phyloP scores from a whole-genome alignment of 805 yeast genomes.

The Lachancea sp. region DNA sequence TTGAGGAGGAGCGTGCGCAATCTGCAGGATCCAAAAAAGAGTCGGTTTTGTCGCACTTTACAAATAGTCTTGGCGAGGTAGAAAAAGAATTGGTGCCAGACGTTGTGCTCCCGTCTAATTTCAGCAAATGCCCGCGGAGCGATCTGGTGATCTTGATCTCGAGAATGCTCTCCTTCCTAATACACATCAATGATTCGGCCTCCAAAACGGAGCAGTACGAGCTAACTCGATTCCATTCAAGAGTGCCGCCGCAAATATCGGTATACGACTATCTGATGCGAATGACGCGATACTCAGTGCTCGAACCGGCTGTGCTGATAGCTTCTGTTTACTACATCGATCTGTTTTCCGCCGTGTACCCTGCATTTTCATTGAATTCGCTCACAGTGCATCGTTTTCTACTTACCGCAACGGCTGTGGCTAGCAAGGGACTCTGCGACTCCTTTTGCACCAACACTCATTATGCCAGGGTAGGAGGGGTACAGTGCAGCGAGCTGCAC shows the following conservation, averaged over 20 bases:
- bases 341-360: constrained; percentile 67
- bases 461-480: constrained; percentile 95
- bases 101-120: constrained; percentile 33
- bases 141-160: constrained; percentile 68
- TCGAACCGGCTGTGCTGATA: constrained; percentile 76
- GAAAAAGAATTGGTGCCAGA: constrained; percentile 13
- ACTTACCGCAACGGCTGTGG: constrained; percentile 84
- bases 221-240: constrained; percentile 86
- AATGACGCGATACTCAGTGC: constrained; percentile 72
- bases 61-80: neutral
- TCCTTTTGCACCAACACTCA: constrained; percentile 89
- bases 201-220: constrained; percentile 27
- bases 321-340: constrained; percentile 89
- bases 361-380: constrained; percentile 77
- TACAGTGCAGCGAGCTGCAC: constrained; percentile 74
- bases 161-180: constrained; percentile 73
- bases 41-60: neutral
- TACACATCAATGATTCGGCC: constrained; percentile 58
- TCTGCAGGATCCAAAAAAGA: neutral
- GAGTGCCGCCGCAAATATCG: constrained; percentile 86
- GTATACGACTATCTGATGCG: constrained; percentile 70
- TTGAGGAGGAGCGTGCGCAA: neutral
- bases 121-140: constrained; percentile 59
- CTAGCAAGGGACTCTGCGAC: constrained; percentile 87
- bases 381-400: constrained; percentile 90